Conservation (phyloP, 345 rosid genomes). For the Eucalyptus urophylla region DNA sequence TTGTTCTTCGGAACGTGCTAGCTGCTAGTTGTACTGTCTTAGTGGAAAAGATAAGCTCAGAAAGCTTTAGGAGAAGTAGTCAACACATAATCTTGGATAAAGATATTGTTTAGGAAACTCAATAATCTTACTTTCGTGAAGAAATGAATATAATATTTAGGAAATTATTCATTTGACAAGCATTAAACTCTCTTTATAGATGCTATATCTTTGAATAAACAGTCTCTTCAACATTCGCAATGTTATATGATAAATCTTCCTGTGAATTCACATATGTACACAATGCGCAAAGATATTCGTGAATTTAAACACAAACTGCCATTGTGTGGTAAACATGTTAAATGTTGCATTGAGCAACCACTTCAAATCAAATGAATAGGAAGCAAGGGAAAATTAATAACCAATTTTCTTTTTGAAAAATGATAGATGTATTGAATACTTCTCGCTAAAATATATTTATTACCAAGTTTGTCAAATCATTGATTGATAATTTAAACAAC, state of each 20-base stretch:
- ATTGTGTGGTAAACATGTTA: neutral
- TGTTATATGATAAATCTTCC: neutral
- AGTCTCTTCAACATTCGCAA: neutral
- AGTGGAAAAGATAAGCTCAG: neutral
- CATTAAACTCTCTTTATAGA: neutral
- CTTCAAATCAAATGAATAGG: neutral
- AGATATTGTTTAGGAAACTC: neutral
- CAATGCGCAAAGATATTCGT: rapidly evolving
- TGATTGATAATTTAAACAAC: neutral
- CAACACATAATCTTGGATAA: neutral
- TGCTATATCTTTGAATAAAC: rapidly evolving
- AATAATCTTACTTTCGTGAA: neutral
- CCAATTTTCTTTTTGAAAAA: neutral
- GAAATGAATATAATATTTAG: neutral
- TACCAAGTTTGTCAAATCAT: neutral
- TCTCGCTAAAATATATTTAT: neutral
- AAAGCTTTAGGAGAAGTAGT: neutral
- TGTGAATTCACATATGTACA: neutral
- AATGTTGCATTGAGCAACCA: neutral
- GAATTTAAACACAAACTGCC: neutral
- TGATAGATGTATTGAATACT: neutral
- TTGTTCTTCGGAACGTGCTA: rapidly evolving
- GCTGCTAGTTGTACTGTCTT: neutral
- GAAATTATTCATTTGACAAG: neutral
- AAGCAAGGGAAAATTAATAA: neutral